phyloP scores from a whole-genome alignment of 441 rosid genomes.

The Omphalea diandra region DNA sequence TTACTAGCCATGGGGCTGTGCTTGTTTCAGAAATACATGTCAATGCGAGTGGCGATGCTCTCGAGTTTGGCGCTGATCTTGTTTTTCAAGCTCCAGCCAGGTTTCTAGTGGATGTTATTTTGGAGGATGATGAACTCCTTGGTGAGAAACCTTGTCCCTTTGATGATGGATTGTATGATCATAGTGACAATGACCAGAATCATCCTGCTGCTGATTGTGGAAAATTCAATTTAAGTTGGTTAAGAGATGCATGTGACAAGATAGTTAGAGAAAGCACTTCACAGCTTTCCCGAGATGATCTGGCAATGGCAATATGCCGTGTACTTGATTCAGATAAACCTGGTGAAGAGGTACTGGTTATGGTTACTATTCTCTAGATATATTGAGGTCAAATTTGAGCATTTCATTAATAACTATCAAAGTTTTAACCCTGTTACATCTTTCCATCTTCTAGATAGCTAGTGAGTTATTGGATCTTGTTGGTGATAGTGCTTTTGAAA shows the following conservation, averaged over 20 bases:
- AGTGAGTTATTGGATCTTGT: conserved; percentile 90
- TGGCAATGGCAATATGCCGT: conserved; percentile 91
- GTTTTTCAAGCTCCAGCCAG: conserved; percentile 71
- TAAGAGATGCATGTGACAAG: conserved; percentile 73
- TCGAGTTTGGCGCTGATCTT: conserved; percentile 84
- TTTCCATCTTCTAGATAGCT: conserved; percentile 58
- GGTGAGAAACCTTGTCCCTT: conserved; percentile 44
- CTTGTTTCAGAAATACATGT: conserved; percentile 34
- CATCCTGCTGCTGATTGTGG: conserved; percentile 35
- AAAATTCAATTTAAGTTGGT: conserved; percentile 73
- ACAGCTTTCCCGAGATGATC: conserved; percentile 82
- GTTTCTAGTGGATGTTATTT: conserved; percentile 63
- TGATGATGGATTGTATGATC: conserved; percentile 50
- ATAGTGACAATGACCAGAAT: conserved; percentile 28
- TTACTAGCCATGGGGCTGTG: conserved; percentile 33
- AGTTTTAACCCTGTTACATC: conserved; percentile 11
- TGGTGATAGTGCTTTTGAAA: conserved; percentile 91
- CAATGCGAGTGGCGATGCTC: conserved; percentile 37
- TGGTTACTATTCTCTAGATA: conserved; percentile 17
- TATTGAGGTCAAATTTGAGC: conserved; percentile 21
- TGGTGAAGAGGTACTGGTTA: conserved; percentile 81
- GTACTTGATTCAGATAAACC: conserved; percentile 86
- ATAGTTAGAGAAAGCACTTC: conserved; percentile 65
- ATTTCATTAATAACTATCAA: conserved; percentile 15
- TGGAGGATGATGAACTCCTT: conserved; percentile 49